These are phyloP conservation scores for Trichaptum fuscoviolaceum DNA, from an alignment of 768 basidiomycete genomes.

Conservation along the genomic window DNA sequence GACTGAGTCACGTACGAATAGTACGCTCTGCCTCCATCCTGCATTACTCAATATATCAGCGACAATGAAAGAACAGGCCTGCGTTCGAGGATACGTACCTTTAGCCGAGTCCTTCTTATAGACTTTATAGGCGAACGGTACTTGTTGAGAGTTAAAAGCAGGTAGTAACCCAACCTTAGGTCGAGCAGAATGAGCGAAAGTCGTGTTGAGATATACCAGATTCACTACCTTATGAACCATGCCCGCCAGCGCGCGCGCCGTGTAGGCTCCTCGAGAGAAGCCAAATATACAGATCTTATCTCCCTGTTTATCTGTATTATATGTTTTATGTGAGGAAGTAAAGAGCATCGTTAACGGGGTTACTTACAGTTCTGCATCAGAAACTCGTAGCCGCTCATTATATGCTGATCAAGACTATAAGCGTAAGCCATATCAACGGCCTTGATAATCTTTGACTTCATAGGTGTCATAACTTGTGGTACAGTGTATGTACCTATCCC, in stretches of 20 bases:
- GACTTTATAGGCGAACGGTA: constrained; percentile 71
- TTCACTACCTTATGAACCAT: constrained; percentile 44
- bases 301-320: constrained; percentile 36
- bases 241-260: constrained; percentile 70
- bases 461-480: constrained; percentile 2
- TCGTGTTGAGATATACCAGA: too few species aligned
- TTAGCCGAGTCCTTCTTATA: constrained; percentile 38
- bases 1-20: constrained; percentile 33
- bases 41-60: constrained; percentile 27
- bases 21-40: constrained; percentile 43
- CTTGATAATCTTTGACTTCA: not conserved
- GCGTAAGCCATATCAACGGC: too few species aligned
- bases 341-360: too few species aligned
- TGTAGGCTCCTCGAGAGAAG: constrained; percentile 71
- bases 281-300: constrained; percentile 72
- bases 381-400: constrained; percentile 71
- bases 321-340: too few species aligned
- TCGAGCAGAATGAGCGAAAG: too few species aligned
- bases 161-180: constrained; percentile 65
- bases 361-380: constrained; percentile 66
- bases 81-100: too few species aligned
- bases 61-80: too few species aligned
- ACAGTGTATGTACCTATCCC: not conserved
- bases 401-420: constrained; percentile 49
- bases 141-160: constrained; percentile 59